These are phyloP conservation scores for Incumbomyces delicatus DNA, from an alignment of 2,329 filamentous ascomycete genomes.

Conservation along the genomic window DNA sequence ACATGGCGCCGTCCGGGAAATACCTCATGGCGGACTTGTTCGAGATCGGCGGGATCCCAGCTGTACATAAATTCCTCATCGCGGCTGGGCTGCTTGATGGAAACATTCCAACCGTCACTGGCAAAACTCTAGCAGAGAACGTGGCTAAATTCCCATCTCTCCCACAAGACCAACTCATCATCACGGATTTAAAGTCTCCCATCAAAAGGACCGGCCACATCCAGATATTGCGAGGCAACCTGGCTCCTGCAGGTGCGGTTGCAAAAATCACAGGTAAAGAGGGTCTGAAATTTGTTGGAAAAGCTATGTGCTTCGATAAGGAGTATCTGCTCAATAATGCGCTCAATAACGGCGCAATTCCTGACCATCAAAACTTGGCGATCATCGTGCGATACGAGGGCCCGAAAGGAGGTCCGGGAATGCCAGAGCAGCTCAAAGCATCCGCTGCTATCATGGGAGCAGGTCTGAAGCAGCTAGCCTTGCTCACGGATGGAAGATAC, in stretches of 20 bases:
- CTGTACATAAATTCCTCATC: constrained; percentile 76
- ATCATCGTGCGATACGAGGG: constrained; percentile 89
- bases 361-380: constrained; percentile 70
- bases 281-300: constrained; percentile 69
- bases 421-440: constrained; percentile 89
- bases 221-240: constrained; percentile 76
- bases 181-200: constrained; percentile 68
- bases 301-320: constrained; percentile 76
- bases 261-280: constrained; percentile 97
- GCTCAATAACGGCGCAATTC: constrained; percentile 60
- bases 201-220: constrained; percentile 83
- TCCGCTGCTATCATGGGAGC: constrained; percentile 89
- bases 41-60: constrained; percentile 72
- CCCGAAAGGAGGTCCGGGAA: constrained; percentile 84
- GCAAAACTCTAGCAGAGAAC: constrained; percentile 74
- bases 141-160: constrained; percentile 66
- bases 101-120: constrained; percentile 69
- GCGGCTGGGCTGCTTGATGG: constrained; percentile 68
- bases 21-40: constrained; percentile 86
- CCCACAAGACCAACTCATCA: constrained; percentile 70
- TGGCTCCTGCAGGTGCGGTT: constrained; percentile 80
- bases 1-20: constrained; percentile 72
- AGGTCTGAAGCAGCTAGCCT: constrained; percentile 72
- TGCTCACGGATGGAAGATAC: constrained; percentile 89
- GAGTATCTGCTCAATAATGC: constrained; percentile 70